Evolutionary conservation across 208 protist species (phyloP).

Genomic region (Strigomonas culicis): DNA sequence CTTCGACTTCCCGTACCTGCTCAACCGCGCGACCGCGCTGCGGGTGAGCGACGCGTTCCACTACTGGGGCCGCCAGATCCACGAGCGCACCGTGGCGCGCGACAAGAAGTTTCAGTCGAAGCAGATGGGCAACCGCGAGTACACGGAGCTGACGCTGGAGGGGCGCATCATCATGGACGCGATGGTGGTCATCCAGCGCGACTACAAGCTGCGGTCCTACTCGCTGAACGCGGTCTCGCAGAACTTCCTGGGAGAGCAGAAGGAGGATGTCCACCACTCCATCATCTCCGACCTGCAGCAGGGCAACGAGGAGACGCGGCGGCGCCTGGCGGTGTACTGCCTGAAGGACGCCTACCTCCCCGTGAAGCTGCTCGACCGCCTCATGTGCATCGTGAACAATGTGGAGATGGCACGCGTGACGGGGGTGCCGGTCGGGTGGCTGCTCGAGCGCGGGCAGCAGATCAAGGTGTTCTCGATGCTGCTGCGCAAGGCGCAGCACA

Average conservation of each 20-base stretch:
- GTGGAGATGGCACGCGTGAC: constrained; percentile 99
- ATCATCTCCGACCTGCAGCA: constrained; percentile 97
- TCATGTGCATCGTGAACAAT: constrained; percentile 99
- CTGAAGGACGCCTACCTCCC: constrained; percentile 98
- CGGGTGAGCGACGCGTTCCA: constrained; percentile 87
- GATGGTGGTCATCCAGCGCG: constrained; percentile 95
- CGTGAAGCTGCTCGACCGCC: constrained; percentile 96
- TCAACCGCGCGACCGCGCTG: constrained; percentile 93
- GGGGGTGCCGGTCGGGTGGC: constrained; percentile 96
- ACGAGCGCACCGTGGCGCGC: constrained; percentile 88
- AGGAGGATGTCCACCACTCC: constrained; percentile 99
- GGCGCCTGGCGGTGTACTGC: constrained; percentile 98
- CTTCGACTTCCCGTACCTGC: constrained; percentile 99
- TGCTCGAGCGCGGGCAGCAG: constrained; percentile 98
- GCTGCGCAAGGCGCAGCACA: constrained; percentile 78
- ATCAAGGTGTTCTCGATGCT: constrained; percentile 97
- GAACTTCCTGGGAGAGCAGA: constrained; percentile 99
- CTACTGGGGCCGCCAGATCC: constrained; percentile 88
- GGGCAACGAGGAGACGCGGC: constrained; percentile 95
- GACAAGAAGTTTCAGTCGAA: constrained; percentile 97
- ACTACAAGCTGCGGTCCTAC: constrained; percentile 99
- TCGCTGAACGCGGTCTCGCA: constrained; percentile 98
- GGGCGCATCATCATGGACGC: constrained; percentile 98
- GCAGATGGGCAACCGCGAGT: constrained; percentile 97
- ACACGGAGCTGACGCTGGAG: constrained; percentile 96